A percentile compares a stretch with the other conserved stretches of the same genome.
phyloP scores from a whole-genome alignment of 257 asterid genomes.

The Plantago elongata region DNA sequence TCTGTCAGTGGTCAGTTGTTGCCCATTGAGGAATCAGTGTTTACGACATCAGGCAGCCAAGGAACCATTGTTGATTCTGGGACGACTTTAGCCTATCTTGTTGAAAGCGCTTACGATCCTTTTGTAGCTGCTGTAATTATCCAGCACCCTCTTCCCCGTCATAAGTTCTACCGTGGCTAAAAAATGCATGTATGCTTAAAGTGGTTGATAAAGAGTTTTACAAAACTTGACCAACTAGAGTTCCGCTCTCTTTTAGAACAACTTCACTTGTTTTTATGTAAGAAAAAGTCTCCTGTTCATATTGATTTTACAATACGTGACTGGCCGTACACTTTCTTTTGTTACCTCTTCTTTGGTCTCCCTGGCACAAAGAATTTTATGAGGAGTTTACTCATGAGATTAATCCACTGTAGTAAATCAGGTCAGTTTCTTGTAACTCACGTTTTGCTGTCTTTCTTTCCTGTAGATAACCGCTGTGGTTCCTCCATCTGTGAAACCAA shows the following conservation, averaged over 20 bases:
- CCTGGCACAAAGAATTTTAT: too few species aligned
- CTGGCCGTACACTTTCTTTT: too few species aligned
- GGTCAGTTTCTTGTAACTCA: conserved; percentile 19
- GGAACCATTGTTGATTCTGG: conserved; percentile 92
- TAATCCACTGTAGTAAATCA: conserved; percentile 9
- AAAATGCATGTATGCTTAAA: too few species aligned
- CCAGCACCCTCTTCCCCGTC: conserved; percentile 18
- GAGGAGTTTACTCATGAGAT: not conserved
- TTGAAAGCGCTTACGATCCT: conserved; percentile 77
- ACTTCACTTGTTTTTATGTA: too few species aligned
- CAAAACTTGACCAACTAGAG: too few species aligned
- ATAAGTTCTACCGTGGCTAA: conserved; percentile 12
- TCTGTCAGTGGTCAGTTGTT: conserved; percentile 68
- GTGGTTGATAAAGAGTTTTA: too few species aligned
- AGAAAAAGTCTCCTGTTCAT: too few species aligned
- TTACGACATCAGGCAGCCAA: conserved; percentile 60
- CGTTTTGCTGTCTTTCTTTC: conserved; percentile 5
- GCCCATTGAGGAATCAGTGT: conserved; percentile 67
- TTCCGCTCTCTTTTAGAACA: too few species aligned
- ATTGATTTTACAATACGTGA: too few species aligned
- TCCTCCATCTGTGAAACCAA: conserved; percentile 49
- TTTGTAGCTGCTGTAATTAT: conserved; percentile 68
- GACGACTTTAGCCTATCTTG: conserved; percentile 82
- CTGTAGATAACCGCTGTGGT: conserved; percentile 63
- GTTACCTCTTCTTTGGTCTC: too few species aligned